Conservation (phyloP, 352 stramenopile genomes). For the Sclerospora graminicola region DNA sequence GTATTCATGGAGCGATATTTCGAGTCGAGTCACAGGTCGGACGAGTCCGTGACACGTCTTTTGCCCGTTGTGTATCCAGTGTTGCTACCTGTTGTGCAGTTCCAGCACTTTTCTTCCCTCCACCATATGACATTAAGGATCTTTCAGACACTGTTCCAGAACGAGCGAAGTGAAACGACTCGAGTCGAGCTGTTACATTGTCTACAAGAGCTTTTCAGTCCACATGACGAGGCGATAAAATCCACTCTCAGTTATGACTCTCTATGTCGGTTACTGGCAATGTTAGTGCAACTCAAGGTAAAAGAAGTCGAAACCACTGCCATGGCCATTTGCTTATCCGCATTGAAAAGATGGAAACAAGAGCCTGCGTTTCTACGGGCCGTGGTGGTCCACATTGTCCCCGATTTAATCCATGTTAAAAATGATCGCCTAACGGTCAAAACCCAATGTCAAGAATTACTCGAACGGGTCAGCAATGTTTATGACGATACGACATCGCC, state of each 20-base stretch:
- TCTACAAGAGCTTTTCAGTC: constrained; percentile 7
- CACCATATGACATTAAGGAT: constrained; percentile 21
- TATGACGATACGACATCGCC: too few relatives aligned
- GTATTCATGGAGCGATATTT: constrained; percentile 22
- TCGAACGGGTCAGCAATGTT: too few relatives aligned
- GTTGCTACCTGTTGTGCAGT: constrained; percentile 23
- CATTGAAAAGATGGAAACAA: too few relatives aligned
- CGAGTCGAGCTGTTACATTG: constrained; percentile 2
- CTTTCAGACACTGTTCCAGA: constrained; percentile 18
- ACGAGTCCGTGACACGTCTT: constrained; percentile 1
- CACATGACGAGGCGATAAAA: constrained; percentile 6
- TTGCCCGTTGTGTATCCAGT: constrained; percentile 8
- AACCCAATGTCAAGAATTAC: too few relatives aligned
- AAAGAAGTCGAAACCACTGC: too few relatives aligned
- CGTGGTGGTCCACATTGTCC: too few relatives aligned
- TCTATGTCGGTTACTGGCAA: constrained; percentile 36
- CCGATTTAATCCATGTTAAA: too few relatives aligned
- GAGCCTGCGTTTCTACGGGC: too few relatives aligned
- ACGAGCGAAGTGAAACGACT: background rate
- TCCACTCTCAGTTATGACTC: constrained; percentile 24
- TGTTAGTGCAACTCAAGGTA: constrained; percentile 21
- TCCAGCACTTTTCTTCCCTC: constrained; percentile 12
- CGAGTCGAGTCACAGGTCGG: background rate
- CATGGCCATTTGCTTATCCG: too few relatives aligned
- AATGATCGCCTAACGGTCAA: too few relatives aligned